Conservation (phyloP, 441 rosid species). For the Codiaeum variegatum region DNA sequence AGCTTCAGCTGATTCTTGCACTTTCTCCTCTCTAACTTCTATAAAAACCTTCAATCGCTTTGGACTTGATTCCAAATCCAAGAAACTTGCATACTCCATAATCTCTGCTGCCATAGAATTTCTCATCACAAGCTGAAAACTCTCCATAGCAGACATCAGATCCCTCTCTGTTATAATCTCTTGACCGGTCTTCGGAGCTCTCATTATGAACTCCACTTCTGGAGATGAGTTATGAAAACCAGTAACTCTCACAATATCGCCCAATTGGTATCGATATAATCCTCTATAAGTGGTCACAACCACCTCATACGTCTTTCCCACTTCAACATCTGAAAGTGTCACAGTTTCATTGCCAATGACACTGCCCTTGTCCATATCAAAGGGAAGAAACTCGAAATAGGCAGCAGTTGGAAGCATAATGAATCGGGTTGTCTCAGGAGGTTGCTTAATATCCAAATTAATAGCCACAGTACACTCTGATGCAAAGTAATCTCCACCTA, state of each 20-base stretch:
- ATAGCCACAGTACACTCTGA: constrained; percentile 45
- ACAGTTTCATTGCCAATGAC: constrained; percentile 30
- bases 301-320: constrained; percentile 46
- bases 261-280: constrained; percentile 43
- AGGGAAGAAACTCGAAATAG: constrained; percentile 50
- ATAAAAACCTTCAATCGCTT: constrained; percentile 32
- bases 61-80: constrained; percentile 26
- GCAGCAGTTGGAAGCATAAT: constrained; percentile 44
- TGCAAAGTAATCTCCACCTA: constrained; percentile 48
- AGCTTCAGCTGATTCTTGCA: constrained; percentile 16
- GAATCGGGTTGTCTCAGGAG: constrained; percentile 35
- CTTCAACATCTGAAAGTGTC: constrained; percentile 34
- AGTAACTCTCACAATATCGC: constrained; percentile 42
- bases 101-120: constrained; percentile 30
- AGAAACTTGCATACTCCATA: constrained; percentile 31
- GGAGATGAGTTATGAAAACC: constrained; percentile 48
- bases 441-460: constrained; percentile 40
- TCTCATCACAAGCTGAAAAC: constrained; percentile 27
- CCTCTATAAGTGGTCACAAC: constrained; percentile 44
- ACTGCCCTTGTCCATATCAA: constrained; percentile 22
- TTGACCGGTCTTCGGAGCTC: constrained; percentile 37
- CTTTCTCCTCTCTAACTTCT: constrained; percentile 30
- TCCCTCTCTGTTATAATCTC: constrained; percentile 40
- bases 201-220: constrained; percentile 41
- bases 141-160: constrained; percentile 37